phyloP scores from a whole-genome alignment of 176 grass and related monocot genomes.

The Hyparrhenia diplandra region DNA sequence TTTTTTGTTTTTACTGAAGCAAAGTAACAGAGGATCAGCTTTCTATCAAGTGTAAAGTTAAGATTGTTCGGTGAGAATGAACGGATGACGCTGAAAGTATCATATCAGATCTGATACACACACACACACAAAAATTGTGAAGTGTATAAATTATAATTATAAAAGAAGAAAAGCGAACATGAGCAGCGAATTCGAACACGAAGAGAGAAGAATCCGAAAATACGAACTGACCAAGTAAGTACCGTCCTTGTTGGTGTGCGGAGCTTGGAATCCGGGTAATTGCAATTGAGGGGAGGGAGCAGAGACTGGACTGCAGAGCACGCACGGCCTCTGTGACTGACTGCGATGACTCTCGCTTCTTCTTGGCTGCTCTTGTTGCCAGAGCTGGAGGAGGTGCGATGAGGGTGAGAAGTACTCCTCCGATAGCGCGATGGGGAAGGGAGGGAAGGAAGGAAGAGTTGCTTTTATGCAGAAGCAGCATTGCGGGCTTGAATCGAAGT shows the following conservation, averaged over 20 bases:
- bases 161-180: neutral
- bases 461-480: slow-evolving; percentile 19
- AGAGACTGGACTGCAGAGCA: neutral
- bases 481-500: slow-evolving; percentile 1
- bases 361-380: too few species aligned
- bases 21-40: neutral
- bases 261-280: neutral
- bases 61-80: neutral
- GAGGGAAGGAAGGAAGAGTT: neutral
- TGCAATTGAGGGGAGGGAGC: neutral
- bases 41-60: neutral
- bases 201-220: neutral
- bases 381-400: neutral
- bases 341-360: neutral
- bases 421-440: neutral
- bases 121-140: too few species aligned
- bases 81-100: neutral
- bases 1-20: too few species aligned
- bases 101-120: neutral
- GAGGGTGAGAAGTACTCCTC: neutral
- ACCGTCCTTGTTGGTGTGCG: neutral
- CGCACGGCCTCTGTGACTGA: neutral
- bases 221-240: neutral
- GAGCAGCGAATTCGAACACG: neutral
- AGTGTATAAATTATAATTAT: neutral